Conservation (phyloP, 2,329 filamentous ascomycete species). For the Teratosphaeria nubilosa region DNA sequence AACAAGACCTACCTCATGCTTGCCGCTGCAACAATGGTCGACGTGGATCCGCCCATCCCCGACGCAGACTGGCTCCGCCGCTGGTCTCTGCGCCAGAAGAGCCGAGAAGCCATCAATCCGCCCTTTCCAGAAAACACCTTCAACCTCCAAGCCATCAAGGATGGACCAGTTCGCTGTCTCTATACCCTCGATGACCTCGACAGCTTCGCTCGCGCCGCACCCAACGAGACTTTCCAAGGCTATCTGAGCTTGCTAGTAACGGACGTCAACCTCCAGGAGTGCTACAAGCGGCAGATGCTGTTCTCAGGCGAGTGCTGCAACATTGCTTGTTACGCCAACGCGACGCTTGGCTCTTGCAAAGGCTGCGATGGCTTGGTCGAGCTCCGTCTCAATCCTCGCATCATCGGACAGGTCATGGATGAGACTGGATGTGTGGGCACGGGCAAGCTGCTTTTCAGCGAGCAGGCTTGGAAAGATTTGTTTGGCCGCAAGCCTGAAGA, state of each 20-base stretch:
- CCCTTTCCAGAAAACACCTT: slow-evolving; percentile 33
- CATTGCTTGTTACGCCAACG: slow-evolving; percentile 45
- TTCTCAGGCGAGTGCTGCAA: slow-evolving; percentile 43
- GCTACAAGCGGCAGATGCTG: slow-evolving; percentile 35
- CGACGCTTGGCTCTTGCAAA: slow-evolving; percentile 28
- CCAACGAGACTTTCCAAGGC: slow-evolving; percentile 30
- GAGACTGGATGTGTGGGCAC: slow-evolving; percentile 46
- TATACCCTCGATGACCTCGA: slow-evolving; percentile 38
- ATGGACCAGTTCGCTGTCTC: slow-evolving; percentile 24
- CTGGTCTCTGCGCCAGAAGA: slow-evolving; percentile 38
- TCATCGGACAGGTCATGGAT: slow-evolving; percentile 38
- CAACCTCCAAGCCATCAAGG: slow-evolving; percentile 13
- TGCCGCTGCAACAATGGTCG: slow-evolving; percentile 39
- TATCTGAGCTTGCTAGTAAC: slow-evolving; percentile 37
- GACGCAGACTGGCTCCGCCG: slow-evolving; percentile 46
- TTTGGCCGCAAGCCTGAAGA: slow-evolving; percentile 36
- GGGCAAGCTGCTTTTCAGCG: slow-evolving; percentile 45
- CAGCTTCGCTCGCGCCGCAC: slow-evolving; percentile 27
- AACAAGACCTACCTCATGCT: slow-evolving; percentile 23
- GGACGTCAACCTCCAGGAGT: slow-evolving; percentile 31
- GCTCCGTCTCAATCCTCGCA: slow-evolving; percentile 33
- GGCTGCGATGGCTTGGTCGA: slow-evolving; percentile 29
- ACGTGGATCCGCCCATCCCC: slow-evolving; percentile 45
- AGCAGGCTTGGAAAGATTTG: slow-evolving; percentile 43
- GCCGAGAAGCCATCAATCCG: slow-evolving; percentile 42